Percentiles rank a stretch among this genome's conserved stretches.
phyloP scores from a whole-genome alignment of 768 basidiomycete genomes.

The Phaffia australis region DNA sequence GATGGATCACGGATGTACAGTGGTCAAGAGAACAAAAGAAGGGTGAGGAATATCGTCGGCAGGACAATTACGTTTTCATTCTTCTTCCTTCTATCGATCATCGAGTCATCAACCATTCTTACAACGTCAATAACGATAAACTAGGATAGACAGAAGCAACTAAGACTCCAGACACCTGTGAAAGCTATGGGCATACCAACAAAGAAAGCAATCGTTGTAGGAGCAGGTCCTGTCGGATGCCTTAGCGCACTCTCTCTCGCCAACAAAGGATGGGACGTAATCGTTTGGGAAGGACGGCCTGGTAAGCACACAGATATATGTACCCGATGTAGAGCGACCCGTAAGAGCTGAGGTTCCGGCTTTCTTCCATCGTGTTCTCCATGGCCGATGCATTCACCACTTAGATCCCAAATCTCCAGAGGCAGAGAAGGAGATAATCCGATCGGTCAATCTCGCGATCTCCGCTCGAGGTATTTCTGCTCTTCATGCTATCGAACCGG shows the following conservation, averaged over 20 bases:
- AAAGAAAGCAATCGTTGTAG: constrained; percentile 42
- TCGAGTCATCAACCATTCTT: no score
- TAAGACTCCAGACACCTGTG: background rate
- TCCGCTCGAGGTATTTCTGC: constrained; percentile 64
- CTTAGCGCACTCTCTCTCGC: constrained; percentile 76
- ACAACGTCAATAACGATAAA: constrained; percentile 46
- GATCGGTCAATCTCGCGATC: constrained; percentile 24
- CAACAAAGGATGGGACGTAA: constrained; percentile 59
- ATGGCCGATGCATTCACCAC: constrained; percentile 42
- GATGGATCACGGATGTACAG: no score
- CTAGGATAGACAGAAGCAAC: constrained; percentile 33
- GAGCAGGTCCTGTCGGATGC: constrained; percentile 91
- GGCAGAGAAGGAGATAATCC: constrained; percentile 8
- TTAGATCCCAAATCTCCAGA: constrained; percentile 18
- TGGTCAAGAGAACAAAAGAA: no score
- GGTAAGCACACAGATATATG: constrained; percentile 27
- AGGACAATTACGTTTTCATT: no score
- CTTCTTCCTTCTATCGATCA: no score
- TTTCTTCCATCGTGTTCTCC: constrained; percentile 35
- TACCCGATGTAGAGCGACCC: background rate
- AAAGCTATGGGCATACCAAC: background rate
- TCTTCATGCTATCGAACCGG: constrained; percentile 60
- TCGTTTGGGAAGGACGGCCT: constrained; percentile 19
- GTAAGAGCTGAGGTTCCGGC: no score
- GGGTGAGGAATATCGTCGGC: no score